Conservation (phyloP, 2,329 filamentous ascomycete genomes). For the Anthostomella pinea region DNA sequence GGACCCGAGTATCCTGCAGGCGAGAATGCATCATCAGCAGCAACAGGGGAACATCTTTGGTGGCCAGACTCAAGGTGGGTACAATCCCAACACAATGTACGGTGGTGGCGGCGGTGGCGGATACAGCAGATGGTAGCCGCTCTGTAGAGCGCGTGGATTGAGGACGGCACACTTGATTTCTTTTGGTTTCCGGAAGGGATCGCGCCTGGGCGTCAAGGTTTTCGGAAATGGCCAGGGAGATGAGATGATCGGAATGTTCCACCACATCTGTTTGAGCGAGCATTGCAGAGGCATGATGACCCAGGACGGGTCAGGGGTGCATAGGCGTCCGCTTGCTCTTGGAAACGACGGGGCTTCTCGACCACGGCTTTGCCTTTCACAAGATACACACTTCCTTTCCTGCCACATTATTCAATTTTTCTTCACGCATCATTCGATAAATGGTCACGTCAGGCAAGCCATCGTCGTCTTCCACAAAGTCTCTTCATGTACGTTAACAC, state of each 20-base stretch:
- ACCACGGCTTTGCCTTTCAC: conserved; percentile 29
- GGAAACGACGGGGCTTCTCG: conserved; percentile 33
- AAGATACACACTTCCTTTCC: conserved; percentile 29
- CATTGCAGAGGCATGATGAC: conserved; percentile 40
- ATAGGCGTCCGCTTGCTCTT: conserved; percentile 35
- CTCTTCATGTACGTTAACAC: conserved; percentile 66
- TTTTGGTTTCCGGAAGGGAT: conserved; percentile 30
- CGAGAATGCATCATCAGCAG: conserved; percentile 91
- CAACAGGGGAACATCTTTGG: conserved; percentile 75
- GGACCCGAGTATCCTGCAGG: conserved; percentile 99
- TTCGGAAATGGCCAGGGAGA: conserved; percentile 26
- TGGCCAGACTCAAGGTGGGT: conserved; percentile 91
- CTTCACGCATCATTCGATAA: conserved; percentile 32
- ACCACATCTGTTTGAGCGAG: conserved; percentile 45
- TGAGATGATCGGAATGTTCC: conserved; percentile 32
- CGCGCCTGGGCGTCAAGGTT: conserved; percentile 29
- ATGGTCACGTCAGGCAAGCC: conserved; percentile 59
- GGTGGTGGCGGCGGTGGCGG: conserved; percentile 49
- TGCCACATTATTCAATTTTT: conserved; percentile 23
- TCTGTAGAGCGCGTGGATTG: conserved; percentile 17
- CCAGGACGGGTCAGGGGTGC: conserved; percentile 33
- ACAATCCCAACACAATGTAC: conserved; percentile 85
- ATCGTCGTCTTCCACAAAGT: conserved; percentile 66
- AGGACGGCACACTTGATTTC: conserved; percentile 23
- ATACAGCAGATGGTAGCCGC: conserved; percentile 63